Evolutionary conservation across 202 grass and related monocot genomes (phyloP).

Genomic region (Dendrocalamus latiflorus): DNA sequence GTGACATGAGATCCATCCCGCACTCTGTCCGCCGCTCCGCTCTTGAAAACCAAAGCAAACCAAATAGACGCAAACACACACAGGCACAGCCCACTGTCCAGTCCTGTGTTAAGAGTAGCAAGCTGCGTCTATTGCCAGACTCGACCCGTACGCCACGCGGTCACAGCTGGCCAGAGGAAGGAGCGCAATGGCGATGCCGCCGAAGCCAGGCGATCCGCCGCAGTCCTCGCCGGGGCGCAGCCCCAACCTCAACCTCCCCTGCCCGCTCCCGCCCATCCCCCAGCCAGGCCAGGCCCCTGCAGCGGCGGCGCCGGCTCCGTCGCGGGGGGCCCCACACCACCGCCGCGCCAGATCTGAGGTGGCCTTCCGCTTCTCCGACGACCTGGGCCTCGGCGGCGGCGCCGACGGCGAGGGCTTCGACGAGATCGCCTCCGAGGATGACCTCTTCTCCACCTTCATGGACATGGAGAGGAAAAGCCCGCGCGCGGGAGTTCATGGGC

Average conservation of each 20-base stretch:
- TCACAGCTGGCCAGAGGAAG: background rate
- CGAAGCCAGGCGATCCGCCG: background rate
- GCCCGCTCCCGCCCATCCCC: constrained; percentile 41
- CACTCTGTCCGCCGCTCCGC: too few relatives aligned
- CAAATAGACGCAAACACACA: too few relatives aligned
- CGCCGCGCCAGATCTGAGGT: constrained; percentile 97
- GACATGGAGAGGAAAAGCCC: constrained; percentile 70
- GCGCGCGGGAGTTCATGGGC: too few relatives aligned
- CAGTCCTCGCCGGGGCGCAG: constrained; percentile 37
- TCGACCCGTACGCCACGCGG: background rate
- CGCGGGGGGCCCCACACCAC: constrained; percentile 42
- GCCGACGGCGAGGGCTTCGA: constrained; percentile 43
- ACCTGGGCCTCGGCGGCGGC: constrained; percentile 39
- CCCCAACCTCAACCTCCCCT: constrained; percentile 36
- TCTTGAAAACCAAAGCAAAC: too few relatives aligned
- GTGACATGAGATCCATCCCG: too few relatives aligned
- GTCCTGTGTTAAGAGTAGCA: too few relatives aligned
- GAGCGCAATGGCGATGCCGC: constrained; percentile 51
- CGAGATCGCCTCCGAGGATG: constrained; percentile 90
- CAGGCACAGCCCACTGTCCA: too few relatives aligned
- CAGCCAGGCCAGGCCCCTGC: background rate
- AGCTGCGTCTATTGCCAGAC: background rate
- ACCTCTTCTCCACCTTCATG: constrained; percentile 98
- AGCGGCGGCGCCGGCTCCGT: background rate
- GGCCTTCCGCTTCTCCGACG: constrained; percentile 76